Conservation (phyloP, 2,329 filamentous ascomycete genomes). For the Aspergillus fumigatiaffinis region DNA sequence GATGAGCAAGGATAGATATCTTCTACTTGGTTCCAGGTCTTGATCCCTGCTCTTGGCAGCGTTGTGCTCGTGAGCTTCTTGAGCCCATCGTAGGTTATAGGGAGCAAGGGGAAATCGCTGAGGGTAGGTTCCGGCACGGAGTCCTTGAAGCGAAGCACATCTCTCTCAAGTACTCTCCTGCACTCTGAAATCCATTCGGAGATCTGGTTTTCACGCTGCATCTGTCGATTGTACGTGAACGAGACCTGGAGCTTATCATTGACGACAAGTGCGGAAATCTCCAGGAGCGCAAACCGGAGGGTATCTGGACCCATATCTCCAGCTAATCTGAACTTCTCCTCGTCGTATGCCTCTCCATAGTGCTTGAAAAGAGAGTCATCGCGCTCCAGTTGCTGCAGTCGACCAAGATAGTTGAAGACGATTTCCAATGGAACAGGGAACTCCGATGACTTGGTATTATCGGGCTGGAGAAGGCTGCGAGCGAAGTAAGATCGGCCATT, state of each 20-base stretch:
- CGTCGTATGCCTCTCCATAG: slow-evolving; percentile 33
- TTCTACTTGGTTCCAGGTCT: slow-evolving; percentile 25
- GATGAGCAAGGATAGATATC: slow-evolving; percentile 36
- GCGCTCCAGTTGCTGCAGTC: slow-evolving; percentile 44
- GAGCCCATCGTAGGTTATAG: slow-evolving; percentile 40
- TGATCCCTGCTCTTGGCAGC: slow-evolving; percentile 35
- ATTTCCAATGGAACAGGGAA: slow-evolving; percentile 40
- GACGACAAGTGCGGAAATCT: slow-evolving; percentile 48
- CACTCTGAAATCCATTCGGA: slow-evolving; percentile 42
- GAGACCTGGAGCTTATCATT: slow-evolving; percentile 46
- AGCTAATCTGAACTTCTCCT: slow-evolving; percentile 29
- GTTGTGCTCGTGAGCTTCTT: slow-evolving; percentile 31
- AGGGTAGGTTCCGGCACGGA: slow-evolving; percentile 32
- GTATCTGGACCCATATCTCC: slow-evolving; percentile 44
- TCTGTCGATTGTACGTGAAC: slow-evolving; percentile 48
- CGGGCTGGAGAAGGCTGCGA: slow-evolving; percentile 23
- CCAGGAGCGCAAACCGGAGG: slow-evolving; percentile 47
- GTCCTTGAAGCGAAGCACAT: slow-evolving; percentile 22
- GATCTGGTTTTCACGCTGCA: slow-evolving; percentile 43
- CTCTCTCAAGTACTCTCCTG: slow-evolving; percentile 32
- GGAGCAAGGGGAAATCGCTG: slow-evolving; percentile 44
- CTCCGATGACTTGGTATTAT: slow-evolving; percentile 24
- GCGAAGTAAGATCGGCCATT: slow-evolving; percentile 36
- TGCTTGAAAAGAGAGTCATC: slow-evolving; percentile 41
- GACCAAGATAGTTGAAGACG: slow-evolving; percentile 39